Evolutionary conservation across 257 asterid species (phyloP).

Genomic region (Nicotiana tomentosiformis): DNA sequence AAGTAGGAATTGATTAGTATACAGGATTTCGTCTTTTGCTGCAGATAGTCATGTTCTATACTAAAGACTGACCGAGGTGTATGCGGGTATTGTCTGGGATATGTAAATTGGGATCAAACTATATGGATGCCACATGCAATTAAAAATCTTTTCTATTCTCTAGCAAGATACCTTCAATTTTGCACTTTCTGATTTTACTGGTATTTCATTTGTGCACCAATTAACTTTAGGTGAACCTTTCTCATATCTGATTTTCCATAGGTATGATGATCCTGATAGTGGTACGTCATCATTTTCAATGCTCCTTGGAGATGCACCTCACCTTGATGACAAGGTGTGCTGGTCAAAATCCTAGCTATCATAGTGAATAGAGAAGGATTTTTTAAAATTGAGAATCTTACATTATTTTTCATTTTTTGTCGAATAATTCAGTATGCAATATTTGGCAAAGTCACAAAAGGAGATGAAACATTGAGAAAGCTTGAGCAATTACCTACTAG

Average conservation of each 20-base stretch:
- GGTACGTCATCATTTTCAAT: conserved; percentile 90
- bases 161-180: background rate
- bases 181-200: background rate
- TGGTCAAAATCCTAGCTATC: conserved; percentile 9
- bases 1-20: background rate
- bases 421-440: conserved; percentile 68
- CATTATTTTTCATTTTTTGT: conserved; percentile 5
- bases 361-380: background rate
- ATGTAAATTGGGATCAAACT: background rate
- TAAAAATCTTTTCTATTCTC: background rate
- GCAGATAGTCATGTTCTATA: background rate
- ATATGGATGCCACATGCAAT: background rate
- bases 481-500: conserved; percentile 90
- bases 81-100: background rate
- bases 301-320: conserved; percentile 97
- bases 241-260: conserved; percentile 19
- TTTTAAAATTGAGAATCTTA: background rate
- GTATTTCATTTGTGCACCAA: background rate
- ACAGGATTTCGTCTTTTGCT: background rate
- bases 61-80: background rate
- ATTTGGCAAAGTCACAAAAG: conserved; percentile 91
- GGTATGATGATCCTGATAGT: conserved; percentile 80
- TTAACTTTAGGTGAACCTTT: background rate
- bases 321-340: conserved; percentile 81
- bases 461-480: conserved; percentile 85